Evolutionary conservation across 129 eudicot species (phyloP).

Genomic region (Flaveria sonorensis): DNA sequence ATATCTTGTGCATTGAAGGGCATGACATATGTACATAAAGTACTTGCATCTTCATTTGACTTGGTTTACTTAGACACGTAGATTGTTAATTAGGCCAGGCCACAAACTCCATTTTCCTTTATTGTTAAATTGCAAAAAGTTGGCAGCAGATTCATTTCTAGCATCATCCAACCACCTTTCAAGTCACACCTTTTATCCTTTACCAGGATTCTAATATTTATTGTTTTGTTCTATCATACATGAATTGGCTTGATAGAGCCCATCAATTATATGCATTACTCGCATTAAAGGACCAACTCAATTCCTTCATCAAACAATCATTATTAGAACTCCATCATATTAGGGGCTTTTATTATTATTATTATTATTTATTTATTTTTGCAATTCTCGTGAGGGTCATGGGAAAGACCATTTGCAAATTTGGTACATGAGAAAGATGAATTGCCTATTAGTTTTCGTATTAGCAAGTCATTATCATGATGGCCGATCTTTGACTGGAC

Average conservation of each 20-base stretch:
- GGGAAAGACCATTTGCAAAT: too few relatives aligned
- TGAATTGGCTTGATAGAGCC: background rate
- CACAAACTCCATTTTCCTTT: slow-evolving; percentile 1
- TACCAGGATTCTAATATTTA: background rate
- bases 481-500: too few relatives aligned
- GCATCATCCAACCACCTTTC: background rate
- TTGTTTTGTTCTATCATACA: background rate
- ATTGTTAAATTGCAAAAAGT: background rate
- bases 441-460: too few relatives aligned
- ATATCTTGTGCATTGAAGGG: background rate
- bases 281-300: background rate
- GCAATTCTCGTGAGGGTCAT: background rate
- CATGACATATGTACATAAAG: background rate
- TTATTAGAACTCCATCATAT: background rate
- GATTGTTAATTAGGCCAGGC: background rate
- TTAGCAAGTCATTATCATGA: background rate
- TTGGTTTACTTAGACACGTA: background rate
- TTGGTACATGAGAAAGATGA: too few relatives aligned
- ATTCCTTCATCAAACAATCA: background rate
- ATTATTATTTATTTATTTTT: too few relatives aligned
- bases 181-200: background rate
- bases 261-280: background rate
- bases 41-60: background rate
- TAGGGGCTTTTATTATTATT: background rate
- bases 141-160: background rate